A percentile compares a stretch with the other conserved stretches of the same genome.
Evolutionary conservation across 495 filamentous ascomycete species (phyloP).

Genomic region (Penicillium steckii): DNA sequence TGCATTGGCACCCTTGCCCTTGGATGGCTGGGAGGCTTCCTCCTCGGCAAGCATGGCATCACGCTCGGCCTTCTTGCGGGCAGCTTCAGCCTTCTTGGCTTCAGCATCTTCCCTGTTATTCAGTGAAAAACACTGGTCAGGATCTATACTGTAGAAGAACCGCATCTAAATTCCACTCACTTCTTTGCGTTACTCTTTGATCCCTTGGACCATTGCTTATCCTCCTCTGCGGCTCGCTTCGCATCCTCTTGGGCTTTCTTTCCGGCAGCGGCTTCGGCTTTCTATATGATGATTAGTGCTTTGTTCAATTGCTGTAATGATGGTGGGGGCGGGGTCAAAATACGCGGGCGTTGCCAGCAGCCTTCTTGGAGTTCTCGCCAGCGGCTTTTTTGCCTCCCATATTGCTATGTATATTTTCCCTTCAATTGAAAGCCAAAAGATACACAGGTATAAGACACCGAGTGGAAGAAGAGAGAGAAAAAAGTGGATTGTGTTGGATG

Average conservation of each 20-base stretch:
- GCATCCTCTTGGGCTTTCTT: slow-evolving; percentile 71
- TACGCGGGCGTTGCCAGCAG: slow-evolving; percentile 73
- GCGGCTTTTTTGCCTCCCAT: slow-evolving; percentile 62
- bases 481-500: slow-evolving; percentile 12
- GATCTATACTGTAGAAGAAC: not conserved
- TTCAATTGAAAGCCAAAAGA: not conserved
- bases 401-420: slow-evolving; percentile 7
- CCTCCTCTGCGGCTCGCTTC: slow-evolving; percentile 68
- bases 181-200: slow-evolving; percentile 82
- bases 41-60: slow-evolving; percentile 83
- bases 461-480: not conserved
- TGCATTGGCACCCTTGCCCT: slow-evolving; percentile 56
- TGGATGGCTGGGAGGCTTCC: slow-evolving; percentile 61
- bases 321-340: slow-evolving; percentile 37
- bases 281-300: slow-evolving; percentile 48
- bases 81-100: slow-evolving; percentile 80
- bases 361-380: slow-evolving; percentile 85
- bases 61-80: slow-evolving; percentile 83
- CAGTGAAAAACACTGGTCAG: not conserved
- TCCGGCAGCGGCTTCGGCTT: slow-evolving; percentile 78
- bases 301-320: slow-evolving; percentile 9
- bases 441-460: not conserved
- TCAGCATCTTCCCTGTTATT: slow-evolving; percentile 71
- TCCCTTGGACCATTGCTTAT: slow-evolving; percentile 80
- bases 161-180: slow-evolving; percentile 38